phyloP scores from a whole-genome alignment of 192 early-diverging fungal genomes.

The Chytriomyces sp. region DNA sequence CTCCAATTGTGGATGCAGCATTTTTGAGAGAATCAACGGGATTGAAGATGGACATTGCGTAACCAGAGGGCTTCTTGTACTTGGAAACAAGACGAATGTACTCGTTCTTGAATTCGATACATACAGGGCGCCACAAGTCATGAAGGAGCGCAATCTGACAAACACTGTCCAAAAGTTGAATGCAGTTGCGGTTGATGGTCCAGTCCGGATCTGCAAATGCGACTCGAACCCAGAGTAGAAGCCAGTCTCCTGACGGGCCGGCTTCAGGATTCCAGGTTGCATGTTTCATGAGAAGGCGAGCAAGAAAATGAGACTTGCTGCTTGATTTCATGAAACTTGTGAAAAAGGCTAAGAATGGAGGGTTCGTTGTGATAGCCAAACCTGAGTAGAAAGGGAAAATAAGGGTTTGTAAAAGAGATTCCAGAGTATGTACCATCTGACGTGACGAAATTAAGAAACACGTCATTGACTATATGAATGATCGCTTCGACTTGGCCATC shows the following conservation, averaged over 20 bases:
- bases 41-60: slow-evolving; percentile 18
- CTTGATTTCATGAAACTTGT: slow-evolving; percentile 10
- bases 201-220: slow-evolving; percentile 34
- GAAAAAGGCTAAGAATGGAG: not conserved
- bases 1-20: slow-evolving; percentile 20
- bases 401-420: not conserved
- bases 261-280: not conserved
- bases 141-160: slow-evolving; percentile 12
- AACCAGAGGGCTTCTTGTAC: not conserved
- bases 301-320: not conserved
- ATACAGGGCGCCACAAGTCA: not conserved
- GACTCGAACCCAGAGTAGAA: slow-evolving; percentile 20
- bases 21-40: slow-evolving; percentile 28
- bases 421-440: slow-evolving; percentile 5
- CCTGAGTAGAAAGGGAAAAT: too few species aligned
- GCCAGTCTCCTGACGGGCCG: not conserved
- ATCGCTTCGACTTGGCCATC: slow-evolving; percentile 12
- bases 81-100: slow-evolving; percentile 2
- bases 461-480: slow-evolving; percentile 16
- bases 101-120: slow-evolving; percentile 4
- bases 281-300: not conserved
- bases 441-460: slow-evolving; percentile 26
- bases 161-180: slow-evolving; percentile 30
- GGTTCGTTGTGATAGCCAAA: not conserved
- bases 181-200: slow-evolving; percentile 17